Base-by-base conservation (phyloP, 208 protist species). In the Leishmania lainsoni region DNA sequence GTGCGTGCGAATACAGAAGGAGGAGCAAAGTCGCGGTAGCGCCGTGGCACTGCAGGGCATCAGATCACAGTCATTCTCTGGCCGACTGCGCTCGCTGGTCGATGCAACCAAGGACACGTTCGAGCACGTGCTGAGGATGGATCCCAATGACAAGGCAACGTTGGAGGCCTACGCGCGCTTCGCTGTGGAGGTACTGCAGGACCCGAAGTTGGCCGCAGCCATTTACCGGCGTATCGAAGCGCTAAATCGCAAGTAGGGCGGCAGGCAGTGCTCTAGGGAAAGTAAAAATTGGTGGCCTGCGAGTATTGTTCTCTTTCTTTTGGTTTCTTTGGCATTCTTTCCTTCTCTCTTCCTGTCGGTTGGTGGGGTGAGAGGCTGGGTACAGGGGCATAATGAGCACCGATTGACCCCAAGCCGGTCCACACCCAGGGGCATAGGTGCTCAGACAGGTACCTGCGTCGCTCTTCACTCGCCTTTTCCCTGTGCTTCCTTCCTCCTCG, bases 141-240 rank as follows among this genome's bases (percentile, higher is more conserved):
- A 93, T 51, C 81, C 87, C 14, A 54, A 65, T 17, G 86, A 94
- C 75, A 58, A 75, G 29, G 45, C 78, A 2, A 89, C 86, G 26
- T 76, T 96, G 35, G 85, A 90, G 77, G 82, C 81, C 63, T 96
- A 96, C 75, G 92, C 88, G 48, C 84, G 88, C 71, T 96, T 96
- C 79, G 91, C 91, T 26, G 82, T 93, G 22, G 81, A 88, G 48
- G 88, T 90, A 35, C 83, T 96, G 75, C 86, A 90, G 35, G 86
- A 96, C 59, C 79, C 84, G 20, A 70, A 68, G 22, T 81, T 94
- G 3, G 91, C 89, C 29, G 82, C 85, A 0, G 49, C 86, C 9
- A 66, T 96, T 32, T 91, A 87, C 73, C 63, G 76, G 32, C 89
- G 87, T 58, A 81, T 89, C 16, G 77, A 90, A 32, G 83, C 76